Percentiles rank a stretch among this genome's conserved stretches.
Evolutionary conservation across 805 yeast genomes (phyloP).

Genomic region (Yarrowia divulgata): DNA sequence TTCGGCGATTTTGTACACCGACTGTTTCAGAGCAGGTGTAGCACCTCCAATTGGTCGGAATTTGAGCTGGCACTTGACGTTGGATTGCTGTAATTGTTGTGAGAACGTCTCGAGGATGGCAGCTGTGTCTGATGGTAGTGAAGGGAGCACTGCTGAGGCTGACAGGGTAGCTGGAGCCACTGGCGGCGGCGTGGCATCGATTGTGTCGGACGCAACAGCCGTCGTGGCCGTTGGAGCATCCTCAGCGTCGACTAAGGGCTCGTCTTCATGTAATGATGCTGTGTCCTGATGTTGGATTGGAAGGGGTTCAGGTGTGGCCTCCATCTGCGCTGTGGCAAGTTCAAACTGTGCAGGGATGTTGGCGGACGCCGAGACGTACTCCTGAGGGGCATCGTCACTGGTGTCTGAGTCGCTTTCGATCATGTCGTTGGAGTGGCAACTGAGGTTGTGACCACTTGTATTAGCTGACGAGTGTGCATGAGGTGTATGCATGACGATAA

Average conservation of each 20-base stretch:
- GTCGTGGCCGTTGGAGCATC: neutral
- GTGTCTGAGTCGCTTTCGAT: constrained; percentile 20
- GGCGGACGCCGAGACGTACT: constrained; percentile 29
- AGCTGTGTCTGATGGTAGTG: constrained; percentile 48
- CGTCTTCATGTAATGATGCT: neutral
- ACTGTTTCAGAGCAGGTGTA: constrained; percentile 58
- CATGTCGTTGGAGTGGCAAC: neutral
- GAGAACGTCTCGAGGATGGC: constrained; percentile 46
- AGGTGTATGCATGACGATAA: constrained; percentile 28
- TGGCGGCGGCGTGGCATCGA: constrained; percentile 46
- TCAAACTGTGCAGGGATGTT: constrained; percentile 16
- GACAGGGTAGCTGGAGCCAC: constrained; percentile 48
- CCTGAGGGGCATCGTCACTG: constrained; percentile 29
- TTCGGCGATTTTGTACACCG: constrained; percentile 55
- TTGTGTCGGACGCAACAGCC: constrained; percentile 43
- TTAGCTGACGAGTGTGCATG: constrained; percentile 2
- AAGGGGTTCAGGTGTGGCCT: constrained; percentile 10
- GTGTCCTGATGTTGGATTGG: neutral
- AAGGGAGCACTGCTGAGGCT: constrained; percentile 49
- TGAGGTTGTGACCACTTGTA: constrained; percentile 7
- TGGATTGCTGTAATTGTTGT: constrained; percentile 41
- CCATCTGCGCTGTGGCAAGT: constrained; percentile 11
- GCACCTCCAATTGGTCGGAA: constrained; percentile 62
- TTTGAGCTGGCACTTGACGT: constrained; percentile 49
- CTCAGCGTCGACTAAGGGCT: neutral